Conservation (phyloP, 164 flowering plant genomes). For the Echeveria elegans region DNA sequence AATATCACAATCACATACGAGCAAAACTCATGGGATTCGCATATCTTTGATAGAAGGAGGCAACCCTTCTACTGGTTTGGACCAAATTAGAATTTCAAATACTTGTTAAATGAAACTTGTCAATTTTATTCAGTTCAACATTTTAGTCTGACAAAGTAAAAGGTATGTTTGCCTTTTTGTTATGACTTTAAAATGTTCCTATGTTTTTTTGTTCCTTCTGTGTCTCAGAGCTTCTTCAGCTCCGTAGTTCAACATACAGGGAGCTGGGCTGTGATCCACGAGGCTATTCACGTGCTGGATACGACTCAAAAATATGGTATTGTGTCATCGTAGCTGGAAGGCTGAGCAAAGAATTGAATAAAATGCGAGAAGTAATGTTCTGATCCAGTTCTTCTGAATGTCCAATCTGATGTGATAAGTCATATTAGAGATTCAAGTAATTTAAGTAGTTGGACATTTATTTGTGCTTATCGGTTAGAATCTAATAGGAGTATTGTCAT, state of each 20-base stretch:
- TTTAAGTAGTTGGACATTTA: not conserved
- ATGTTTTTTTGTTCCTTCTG: constrained; percentile 9
- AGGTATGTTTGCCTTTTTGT: too few relatives aligned
- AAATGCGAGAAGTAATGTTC: constrained; percentile 77
- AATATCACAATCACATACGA: not conserved
- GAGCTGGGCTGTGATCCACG: constrained; percentile 91
- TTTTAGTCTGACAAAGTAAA: too few relatives aligned
- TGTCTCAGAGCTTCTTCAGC: constrained; percentile 76
- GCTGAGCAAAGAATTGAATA: constrained; percentile 56
- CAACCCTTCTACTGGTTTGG: too few relatives aligned
- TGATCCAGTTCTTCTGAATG: not conserved
- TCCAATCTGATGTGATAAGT: too few relatives aligned
- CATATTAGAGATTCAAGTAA: too few relatives aligned
- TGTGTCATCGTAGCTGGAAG: constrained; percentile 86
- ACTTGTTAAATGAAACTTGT: not conserved
- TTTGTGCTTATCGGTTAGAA: not conserved
- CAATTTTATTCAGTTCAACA: constrained; percentile 34
- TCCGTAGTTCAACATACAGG: constrained; percentile 67
- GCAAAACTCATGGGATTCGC: too few relatives aligned
- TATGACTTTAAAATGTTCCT: not conserved
- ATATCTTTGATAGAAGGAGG: too few relatives aligned
- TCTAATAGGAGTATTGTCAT: too few relatives aligned
- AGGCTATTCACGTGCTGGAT: constrained; percentile 87
- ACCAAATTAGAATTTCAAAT: too few relatives aligned
- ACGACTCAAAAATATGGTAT: constrained; percentile 62